These are phyloP conservation scores for Seminavis robusta DNA, from an alignment of 108 stramenopile genomes.

Conservation along the genomic window DNA sequence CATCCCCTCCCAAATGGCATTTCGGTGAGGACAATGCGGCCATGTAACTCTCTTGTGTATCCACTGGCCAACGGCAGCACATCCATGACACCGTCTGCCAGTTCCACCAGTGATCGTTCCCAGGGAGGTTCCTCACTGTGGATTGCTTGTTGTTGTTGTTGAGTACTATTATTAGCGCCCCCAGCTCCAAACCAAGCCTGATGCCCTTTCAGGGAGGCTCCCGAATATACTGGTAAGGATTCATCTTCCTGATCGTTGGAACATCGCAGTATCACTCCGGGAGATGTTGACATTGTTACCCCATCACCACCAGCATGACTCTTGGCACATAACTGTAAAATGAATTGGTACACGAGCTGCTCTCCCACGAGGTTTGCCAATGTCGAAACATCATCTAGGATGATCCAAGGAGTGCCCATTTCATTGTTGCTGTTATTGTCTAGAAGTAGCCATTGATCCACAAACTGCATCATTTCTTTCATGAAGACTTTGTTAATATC, in stretches of 20 bases:
- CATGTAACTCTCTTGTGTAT: slow-evolving; percentile 74
- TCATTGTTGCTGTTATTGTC: no score
- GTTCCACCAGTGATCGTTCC: slow-evolving; percentile 56
- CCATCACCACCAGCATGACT: slow-evolving; percentile 7
- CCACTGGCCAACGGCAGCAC: slow-evolving; percentile 73
- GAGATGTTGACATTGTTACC: slow-evolving; percentile 2
- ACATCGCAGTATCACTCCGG: slow-evolving; percentile 34
- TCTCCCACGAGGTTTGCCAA: slow-evolving; percentile 48
- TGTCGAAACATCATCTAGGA: slow-evolving; percentile 65
- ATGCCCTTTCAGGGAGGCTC: no score
- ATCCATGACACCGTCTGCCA: slow-evolving; percentile 79
- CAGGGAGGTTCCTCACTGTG: slow-evolving; percentile 36
- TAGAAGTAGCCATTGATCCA: no score
- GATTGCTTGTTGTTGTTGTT: background rate
- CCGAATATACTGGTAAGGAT: no score
- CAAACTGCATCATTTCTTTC: no score
- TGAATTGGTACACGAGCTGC: slow-evolving; percentile 38
- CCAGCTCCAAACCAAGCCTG: slow-evolving; percentile 61
- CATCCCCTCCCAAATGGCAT: no score
- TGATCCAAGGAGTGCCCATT: no score
- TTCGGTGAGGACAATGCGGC: slow-evolving; percentile 59
- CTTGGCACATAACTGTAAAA: slow-evolving; percentile 33
- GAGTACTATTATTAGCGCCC: slow-evolving; percentile 17
- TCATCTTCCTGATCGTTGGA: slow-evolving; percentile 35
- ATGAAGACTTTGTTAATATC: no score